Evolutionary conservation across 2,329 filamentous ascomycete species (phyloP), one percentile per base, ranked within the genome.

Genomic region (Colletotrichum incanum): DNA sequence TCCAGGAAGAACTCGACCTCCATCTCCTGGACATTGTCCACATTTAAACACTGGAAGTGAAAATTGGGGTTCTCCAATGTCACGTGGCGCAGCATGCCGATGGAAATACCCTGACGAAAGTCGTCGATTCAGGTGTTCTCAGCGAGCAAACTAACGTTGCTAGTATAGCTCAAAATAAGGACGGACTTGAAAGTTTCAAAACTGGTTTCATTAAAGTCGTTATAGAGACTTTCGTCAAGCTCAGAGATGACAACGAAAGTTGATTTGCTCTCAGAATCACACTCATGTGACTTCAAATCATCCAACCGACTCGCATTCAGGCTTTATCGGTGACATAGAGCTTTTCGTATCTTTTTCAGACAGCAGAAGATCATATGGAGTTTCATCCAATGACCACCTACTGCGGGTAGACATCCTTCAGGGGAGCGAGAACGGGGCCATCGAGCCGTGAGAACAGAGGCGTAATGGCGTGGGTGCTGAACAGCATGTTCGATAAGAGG

Each of bases 221-320:
- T 75, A 7, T 81, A 75, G 9, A 82, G 74, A 16, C 66, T 52
- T 8, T 63, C 50, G 12, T 77, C 74, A 8, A 72, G 26, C 41
- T 72, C 71, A 1, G 64, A 69, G 49, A 65, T n/a, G 7, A 61
- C 28, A 65, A 61, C 31, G 73, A 76, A 52, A 41, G 54, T 50
- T 14, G 39, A 5, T 34, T 64, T 23, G 37, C 31, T 12, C 47
- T 56, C 18, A 31, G 3, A 31, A 31, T 31, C 28, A 31, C 28
- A 56, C 7, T 2, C 14, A 18, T 2, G 34, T 11, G 2, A 12
- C 26, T 23, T 23, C 49, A 52, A 26, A 6, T 34, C 61, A 16
- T 11, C 28, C 54, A 60, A 20, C 3, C n/a, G 39, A 9, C 54
- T 8, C 8, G 28, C 28, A 31, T 31, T 31, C 28, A 31, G 28